Percentiles rank a stretch among this genome's conserved stretches.
Evolutionary conservation across 2,329 filamentous ascomycete genomes (phyloP).

Genomic region (Aspergillus luchuensis): DNA sequence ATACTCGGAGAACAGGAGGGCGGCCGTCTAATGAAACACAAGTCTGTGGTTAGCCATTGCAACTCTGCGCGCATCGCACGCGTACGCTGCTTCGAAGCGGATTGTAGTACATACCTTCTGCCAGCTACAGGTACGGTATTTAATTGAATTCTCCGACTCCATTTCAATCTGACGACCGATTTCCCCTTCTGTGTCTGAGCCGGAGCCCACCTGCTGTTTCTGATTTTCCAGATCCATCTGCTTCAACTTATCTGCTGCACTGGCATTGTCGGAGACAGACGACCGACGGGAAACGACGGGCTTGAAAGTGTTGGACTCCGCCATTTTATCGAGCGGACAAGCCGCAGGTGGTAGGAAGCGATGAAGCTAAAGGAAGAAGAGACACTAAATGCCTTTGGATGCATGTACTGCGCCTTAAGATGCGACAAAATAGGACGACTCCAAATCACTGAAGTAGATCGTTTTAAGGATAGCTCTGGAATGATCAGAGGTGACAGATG

Average conservation of each 20-base stretch:
- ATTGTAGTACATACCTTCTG: slow-evolving; percentile 63
- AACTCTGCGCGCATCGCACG: not conserved
- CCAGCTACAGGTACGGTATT: slow-evolving; percentile 93
- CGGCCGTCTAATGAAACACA: slow-evolving; percentile 66
- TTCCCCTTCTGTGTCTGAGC: slow-evolving; percentile 47
- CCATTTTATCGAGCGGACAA: slow-evolving; percentile 44
- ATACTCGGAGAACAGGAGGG: slow-evolving; percentile 89
- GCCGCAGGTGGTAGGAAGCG: slow-evolving; percentile 37
- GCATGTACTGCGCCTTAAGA: slow-evolving; percentile 35
- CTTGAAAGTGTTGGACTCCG: slow-evolving; percentile 31
- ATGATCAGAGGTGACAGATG: not conserved
- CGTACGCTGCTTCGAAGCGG: not conserved
- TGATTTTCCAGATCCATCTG: slow-evolving; percentile 32
- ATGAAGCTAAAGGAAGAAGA: slow-evolving; percentile 28
- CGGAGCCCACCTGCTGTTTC: slow-evolving; percentile 20
- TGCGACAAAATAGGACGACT: not conserved
- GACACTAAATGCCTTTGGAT: slow-evolving; percentile 30
- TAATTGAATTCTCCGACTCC: slow-evolving; percentile 76
- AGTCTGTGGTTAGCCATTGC: not conserved
- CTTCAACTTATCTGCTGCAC: slow-evolving; percentile 31
- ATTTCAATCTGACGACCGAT: slow-evolving; percentile 71
- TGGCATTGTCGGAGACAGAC: slow-evolving; percentile 26
- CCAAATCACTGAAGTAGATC: not conserved
- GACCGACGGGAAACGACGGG: slow-evolving; percentile 22
- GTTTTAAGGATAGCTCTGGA: not conserved